A percentile compares a stretch with the other conserved stretches of the same genome.
Conservation (phyloP, 495 filamentous ascomycete genomes). For the Bryoglossum gracile region DNA sequence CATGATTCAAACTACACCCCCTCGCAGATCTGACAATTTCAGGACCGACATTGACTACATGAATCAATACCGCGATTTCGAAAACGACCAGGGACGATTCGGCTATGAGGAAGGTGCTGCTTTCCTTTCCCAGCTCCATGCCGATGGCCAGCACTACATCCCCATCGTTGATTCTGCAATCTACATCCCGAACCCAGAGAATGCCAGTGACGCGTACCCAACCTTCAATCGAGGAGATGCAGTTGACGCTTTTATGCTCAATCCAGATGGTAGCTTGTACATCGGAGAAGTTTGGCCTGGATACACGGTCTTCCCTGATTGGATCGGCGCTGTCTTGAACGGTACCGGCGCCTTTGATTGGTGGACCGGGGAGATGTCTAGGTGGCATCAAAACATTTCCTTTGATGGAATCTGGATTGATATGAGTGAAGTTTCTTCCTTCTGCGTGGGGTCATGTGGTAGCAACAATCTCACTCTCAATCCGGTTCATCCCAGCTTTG, state of each 20-base stretch:
- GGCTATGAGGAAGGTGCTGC: constrained; percentile 54
- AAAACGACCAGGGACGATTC: constrained; percentile 62
- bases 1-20: not conserved
- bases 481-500: constrained; percentile 61
- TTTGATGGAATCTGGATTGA: constrained; percentile 91
- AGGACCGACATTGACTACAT: constrained; percentile 83
- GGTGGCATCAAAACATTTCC: constrained; percentile 51
- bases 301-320: constrained; percentile 61
- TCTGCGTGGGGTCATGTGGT: constrained; percentile 77
- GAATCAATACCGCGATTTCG: constrained; percentile 61
- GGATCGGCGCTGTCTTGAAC: constrained; percentile 52
- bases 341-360: constrained; percentile 51
- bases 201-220: constrained; percentile 62
- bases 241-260: constrained; percentile 59
- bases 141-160: constrained; percentile 63
- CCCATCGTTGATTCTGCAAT: constrained; percentile 83
- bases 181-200: constrained; percentile 67
- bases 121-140: constrained; percentile 60
- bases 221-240: constrained; percentile 61
- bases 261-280: constrained; percentile 63
- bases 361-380: constrained; percentile 63
- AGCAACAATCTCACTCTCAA: constrained; percentile 60
- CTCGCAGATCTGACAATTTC: constrained; percentile 39
- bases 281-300: constrained; percentile 86
- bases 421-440: constrained; percentile 76